Base-by-base conservation (phyloP, 148 eudicot genomes). In the Rhododendron griersonianum region DNA sequence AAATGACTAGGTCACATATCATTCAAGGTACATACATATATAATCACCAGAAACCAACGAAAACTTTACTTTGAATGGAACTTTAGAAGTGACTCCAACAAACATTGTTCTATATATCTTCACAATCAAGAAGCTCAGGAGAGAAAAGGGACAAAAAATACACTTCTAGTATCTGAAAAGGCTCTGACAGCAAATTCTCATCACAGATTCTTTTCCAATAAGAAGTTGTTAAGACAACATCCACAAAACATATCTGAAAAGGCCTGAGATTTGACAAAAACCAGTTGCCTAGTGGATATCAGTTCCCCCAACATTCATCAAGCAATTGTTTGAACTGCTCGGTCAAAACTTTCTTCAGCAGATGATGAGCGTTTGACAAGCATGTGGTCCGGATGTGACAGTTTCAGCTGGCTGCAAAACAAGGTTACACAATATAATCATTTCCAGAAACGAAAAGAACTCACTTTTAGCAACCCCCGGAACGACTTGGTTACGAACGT, bases 291-390 rank as follows among this genome's bases (percentile, higher is more conserved):
- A n/a, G 51, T 48, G 45, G 69, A 13, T 51, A 44, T 59, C 28
- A 63, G 69, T 23, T 25, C 48, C 41, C 9, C 71, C 28, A 21
- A 25, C 16, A 23, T 77, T 80, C 67, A 83, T 93, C 91, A 93
- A 35, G 91, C 94, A 89, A 92, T 88, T 47, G 94, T 86, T 78
- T 95, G 97, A 8, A 91, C 86, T 51, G 98, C 98, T 89, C 96
- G 90, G 82, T 95, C 98, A 78, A 95, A 95, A 84, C 83, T 90
- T 82, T 94, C 97, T 87, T 95, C 98, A 0, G 96, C 95, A 21
- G 91, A 63, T 5, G 95, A 81, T 51, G 90, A 73, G 5, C 96
- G 97, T 88, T 92, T 93, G 84, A 93, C 91, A 28, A 95, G 92
- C 90, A 89, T 85, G 90, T 95, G 98, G 7, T 95, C 94, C 71